Evolutionary conservation across 805 yeast genomes (phyloP), one percentile per base, ranked within the genome.

Genomic region (Myxozyma sirexii): DNA sequence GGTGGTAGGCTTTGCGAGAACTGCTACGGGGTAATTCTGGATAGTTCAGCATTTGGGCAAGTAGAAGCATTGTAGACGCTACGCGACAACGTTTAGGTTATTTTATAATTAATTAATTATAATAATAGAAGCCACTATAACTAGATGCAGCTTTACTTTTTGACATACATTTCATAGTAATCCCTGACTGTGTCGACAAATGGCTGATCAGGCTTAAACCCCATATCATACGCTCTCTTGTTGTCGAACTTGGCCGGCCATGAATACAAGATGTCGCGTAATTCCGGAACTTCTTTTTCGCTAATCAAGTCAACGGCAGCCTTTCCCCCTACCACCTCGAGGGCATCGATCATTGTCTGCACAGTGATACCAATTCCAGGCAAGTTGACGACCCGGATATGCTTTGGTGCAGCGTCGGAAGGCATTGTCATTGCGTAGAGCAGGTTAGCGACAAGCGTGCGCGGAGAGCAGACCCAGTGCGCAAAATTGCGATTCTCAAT

Each of bases 351-450:
- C 68, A 67, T 67, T 21, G 63, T 56, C 51, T 68, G 69, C 12
- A 68, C 67, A 2, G 63, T 50, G 27, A 67, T 69, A 5, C 65
- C 55, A 44, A 67, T 56, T 12, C 70, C 70, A 1, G 70, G 70
- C 15, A 68, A 57, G 38, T 68, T 68, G 45, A 67, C 70, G 24
- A 51, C 56, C 4, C 70, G 58, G 29, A 48, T 60, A 23, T 59
- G 62, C 26, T n/a, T 21, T 8, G 59, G 59, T 10, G 61, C 35
- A 4, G 50, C 55, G 24, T 38, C 52, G 5, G 57, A 29, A n/a
- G 63, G 54, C 38, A 64, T 46, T 13, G 56, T 58, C 41, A 58
- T 27, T 21, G 69, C 70, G 24, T 56, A 47, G 5, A 67, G 53
- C 19, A 67, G 47, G 55, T 67, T 67, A 10, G 57, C 52, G 37